phyloP scores from a whole-genome alignment of 2,329 filamentous ascomycete species.

The Epichloe amarillans region DNA sequence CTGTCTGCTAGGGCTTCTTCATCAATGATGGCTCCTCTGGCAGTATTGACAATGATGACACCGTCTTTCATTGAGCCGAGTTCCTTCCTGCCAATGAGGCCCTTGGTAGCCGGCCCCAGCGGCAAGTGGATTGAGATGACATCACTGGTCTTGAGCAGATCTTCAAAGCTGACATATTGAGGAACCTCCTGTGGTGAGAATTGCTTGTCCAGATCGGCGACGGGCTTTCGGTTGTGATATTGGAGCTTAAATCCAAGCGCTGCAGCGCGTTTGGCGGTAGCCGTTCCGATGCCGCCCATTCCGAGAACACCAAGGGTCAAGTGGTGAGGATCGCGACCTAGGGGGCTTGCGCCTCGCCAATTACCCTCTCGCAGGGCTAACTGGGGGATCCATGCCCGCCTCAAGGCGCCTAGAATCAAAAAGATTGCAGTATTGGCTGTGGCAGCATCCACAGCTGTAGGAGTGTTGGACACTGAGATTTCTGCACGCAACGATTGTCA shows the following conservation, averaged over 20 bases:
- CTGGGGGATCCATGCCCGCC: constrained; percentile 49
- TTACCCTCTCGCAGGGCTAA: constrained; percentile 41
- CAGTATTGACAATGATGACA: constrained; percentile 43
- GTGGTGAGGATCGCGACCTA: constrained; percentile 54
- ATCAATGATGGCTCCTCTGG: constrained; percentile 42
- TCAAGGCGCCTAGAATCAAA: constrained; percentile 54
- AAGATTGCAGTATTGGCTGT: constrained; percentile 62
- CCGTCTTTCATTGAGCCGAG: constrained; percentile 42
- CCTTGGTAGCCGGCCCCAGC: constrained; percentile 34
- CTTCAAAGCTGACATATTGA: constrained; percentile 38
- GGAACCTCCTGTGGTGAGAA: constrained; percentile 12
- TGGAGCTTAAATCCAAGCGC: constrained; percentile 44
- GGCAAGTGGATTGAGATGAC: constrained; percentile 41
- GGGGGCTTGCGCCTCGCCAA: constrained; percentile 37
- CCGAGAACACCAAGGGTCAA: constrained; percentile 47
- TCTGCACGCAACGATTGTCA: not conserved
- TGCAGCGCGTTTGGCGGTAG: constrained; percentile 32
- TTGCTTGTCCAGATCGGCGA: constrained; percentile 27
- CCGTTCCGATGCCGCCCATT: constrained; percentile 45
- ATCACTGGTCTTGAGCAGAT: constrained; percentile 38
- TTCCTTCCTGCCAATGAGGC: constrained; percentile 36
- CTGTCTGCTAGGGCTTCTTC: constrained; percentile 40
- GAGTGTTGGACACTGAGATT: constrained; percentile 54
- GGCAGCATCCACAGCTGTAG: constrained; percentile 53
- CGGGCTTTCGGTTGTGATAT: constrained; percentile 39